Percentiles rank a stretch among this genome's conserved stretches.
Evolutionary conservation across 2,329 filamentous ascomycete genomes (phyloP).

Genomic region (Ascochyta clinopodiicola): DNA sequence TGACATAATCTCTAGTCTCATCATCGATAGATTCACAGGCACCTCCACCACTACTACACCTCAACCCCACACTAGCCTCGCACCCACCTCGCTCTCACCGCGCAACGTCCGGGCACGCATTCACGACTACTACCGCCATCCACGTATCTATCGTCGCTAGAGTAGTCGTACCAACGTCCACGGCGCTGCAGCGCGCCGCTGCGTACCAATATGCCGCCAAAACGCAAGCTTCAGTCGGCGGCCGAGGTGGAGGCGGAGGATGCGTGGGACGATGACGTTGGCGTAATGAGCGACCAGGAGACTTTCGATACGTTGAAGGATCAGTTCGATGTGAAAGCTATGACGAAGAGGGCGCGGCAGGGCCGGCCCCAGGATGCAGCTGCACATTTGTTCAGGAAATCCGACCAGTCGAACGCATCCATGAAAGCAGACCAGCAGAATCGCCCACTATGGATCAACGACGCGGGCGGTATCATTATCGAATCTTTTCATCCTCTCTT

Average conservation of each 20-base stretch:
- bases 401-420: conserved; percentile 81
- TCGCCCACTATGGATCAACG: conserved; percentile 93
- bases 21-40: conserved; percentile 4
- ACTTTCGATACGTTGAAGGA: conserved; percentile 56
- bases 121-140: background rate
- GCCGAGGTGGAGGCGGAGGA: conserved; percentile 53
- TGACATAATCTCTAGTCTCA: conserved; percentile 10
- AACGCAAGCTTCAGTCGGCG: conserved; percentile 51
- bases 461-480: conserved; percentile 83
- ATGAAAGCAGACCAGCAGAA: conserved; percentile 89
- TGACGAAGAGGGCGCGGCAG: conserved; percentile 39
- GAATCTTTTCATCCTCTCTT: conserved; percentile 93
- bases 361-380: conserved; percentile 55
- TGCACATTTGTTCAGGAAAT: conserved; percentile 63
- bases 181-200: conserved; percentile 26
- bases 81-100: background rate
- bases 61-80: background rate
- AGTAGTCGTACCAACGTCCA: background rate
- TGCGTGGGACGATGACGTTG: conserved; percentile 61
- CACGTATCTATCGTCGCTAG: conserved; percentile 41
- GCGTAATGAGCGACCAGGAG: conserved; percentile 55
- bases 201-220: conserved; percentile 49
- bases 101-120: background rate
- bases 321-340: conserved; percentile 44
- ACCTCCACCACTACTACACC: conserved; percentile 8